A percentile compares a stretch with the other conserved stretches of the same genome.
Evolutionary conservation across 345 rosid genomes (phyloP).

Genomic region (Boechera retrofracta): DNA sequence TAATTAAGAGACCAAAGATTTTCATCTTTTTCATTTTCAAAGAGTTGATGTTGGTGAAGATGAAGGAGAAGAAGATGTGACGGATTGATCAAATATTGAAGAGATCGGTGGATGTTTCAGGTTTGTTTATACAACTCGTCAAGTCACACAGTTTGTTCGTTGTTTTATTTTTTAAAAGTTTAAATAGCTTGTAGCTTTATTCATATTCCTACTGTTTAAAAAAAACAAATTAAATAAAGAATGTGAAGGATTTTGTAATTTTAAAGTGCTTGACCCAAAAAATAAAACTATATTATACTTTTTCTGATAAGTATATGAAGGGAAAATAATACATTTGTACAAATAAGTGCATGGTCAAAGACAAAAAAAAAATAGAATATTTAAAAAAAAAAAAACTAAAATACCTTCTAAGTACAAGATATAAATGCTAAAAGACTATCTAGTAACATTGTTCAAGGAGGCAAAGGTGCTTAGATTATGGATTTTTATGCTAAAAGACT

Average conservation of each 20-base stretch:
- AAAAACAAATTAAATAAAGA: background rate
- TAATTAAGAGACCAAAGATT: constrained; percentile 17
- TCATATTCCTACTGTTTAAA: background rate
- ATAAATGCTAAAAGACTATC: no score
- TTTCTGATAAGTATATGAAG: background rate
- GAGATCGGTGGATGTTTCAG: constrained; percentile 2
- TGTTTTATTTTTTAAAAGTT: background rate
- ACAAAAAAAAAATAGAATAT: background rate
- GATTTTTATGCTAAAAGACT: background rate
- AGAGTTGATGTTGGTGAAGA: constrained; percentile 17
- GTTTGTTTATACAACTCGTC: constrained; percentile 35
- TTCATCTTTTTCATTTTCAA: constrained; percentile 22
- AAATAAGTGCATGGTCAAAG: background rate
- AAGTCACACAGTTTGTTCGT: constrained; percentile 29
- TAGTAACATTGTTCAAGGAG: background rate
- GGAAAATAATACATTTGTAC: background rate
- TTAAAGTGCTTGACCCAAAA: background rate
- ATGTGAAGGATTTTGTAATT: background rate
- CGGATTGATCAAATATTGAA: constrained; percentile 14
- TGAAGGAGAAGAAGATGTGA: constrained; percentile 10
- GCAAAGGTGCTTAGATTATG: background rate
- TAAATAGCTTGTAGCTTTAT: background rate
- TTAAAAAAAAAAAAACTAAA: background rate
- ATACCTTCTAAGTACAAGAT: background rate
- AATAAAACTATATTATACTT: no score